Percentiles rank a stretch among this genome's conserved stretches.
Evolutionary conservation across 1,284 basidiomycete species (phyloP).

Genomic region (Marasmius oreades): DNA sequence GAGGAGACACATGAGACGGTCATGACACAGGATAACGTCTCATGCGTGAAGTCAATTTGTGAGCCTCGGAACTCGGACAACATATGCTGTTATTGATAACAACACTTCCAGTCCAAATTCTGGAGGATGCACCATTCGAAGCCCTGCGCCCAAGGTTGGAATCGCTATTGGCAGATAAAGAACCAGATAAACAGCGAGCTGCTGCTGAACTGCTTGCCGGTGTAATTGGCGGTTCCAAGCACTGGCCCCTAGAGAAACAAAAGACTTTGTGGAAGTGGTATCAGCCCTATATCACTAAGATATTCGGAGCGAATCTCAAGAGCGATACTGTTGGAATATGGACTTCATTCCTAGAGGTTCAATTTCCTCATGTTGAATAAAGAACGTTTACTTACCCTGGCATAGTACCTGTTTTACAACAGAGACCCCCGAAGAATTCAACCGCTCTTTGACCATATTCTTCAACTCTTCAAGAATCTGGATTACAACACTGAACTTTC

Average conservation of each 20-base stretch:
- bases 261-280: constrained; percentile 81
- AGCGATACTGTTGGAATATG: constrained; percentile 65
- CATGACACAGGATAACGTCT: constrained; percentile 64
- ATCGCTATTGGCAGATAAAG: constrained; percentile 50
- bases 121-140: constrained; percentile 63
- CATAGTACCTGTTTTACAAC: constrained; percentile 27
- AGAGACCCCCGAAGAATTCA: constrained; percentile 84
- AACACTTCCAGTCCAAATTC: constrained; percentile 52
- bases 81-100: constrained; percentile 8
- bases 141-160: constrained; percentile 53
- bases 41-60: constrained; percentile 75
- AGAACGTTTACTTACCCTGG: not conserved
- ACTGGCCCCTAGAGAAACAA: constrained; percentile 80
- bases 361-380: constrained; percentile 1
- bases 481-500: constrained; percentile 78
- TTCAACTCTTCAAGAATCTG: constrained; percentile 55
- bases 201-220: constrained; percentile 86
- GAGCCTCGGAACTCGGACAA: constrained; percentile 20
- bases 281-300: constrained; percentile 59
- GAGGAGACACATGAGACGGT: constrained; percentile 63
- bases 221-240: constrained; percentile 77
- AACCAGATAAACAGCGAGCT: constrained; percentile 84
- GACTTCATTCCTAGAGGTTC: constrained; percentile 68
- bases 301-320: constrained; percentile 65
- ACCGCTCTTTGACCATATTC: constrained; percentile 73